Conservation (phyloP, 257 asterid species). For the Capsicum pubescens region DNA sequence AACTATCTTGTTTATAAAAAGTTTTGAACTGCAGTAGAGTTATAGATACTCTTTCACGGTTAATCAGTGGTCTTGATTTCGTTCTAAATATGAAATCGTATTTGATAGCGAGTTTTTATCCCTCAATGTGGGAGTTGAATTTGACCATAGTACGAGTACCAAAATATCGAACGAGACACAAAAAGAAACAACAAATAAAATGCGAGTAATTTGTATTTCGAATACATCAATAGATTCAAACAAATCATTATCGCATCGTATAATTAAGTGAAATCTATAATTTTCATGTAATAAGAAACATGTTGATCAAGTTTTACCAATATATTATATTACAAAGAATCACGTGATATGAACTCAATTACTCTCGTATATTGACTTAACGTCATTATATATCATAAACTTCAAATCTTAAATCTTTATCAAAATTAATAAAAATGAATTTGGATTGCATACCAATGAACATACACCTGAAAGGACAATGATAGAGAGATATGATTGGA, state of each 20-base stretch:
- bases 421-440: too few relatives aligned
- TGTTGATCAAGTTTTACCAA: too few relatives aligned
- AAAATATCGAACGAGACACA: too few relatives aligned
- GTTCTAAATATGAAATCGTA: neutral
- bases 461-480: neutral
- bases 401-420: neutral
- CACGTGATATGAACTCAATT: neutral
- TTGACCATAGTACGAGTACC: too few relatives aligned
- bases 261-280: too few relatives aligned
- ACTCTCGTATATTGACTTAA: neutral
- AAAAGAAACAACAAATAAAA: too few relatives aligned
- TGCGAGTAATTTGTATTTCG: too few relatives aligned
- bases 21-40: neutral
- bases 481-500: slow-evolving; percentile 15
- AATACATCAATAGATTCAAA: too few relatives aligned
- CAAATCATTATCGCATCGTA: too few relatives aligned
- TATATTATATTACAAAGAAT: too few relatives aligned
- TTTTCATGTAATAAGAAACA: too few relatives aligned
- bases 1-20: too few relatives aligned
- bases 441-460: neutral
- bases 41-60: neutral
- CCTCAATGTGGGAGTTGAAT: neutral
- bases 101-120: neutral
- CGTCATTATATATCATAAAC: neutral
- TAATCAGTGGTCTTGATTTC: neutral